These are phyloP conservation scores for Lactifluus rugatus DNA, from an alignment of 768 basidiomycete species.

Conservation along the genomic window DNA sequence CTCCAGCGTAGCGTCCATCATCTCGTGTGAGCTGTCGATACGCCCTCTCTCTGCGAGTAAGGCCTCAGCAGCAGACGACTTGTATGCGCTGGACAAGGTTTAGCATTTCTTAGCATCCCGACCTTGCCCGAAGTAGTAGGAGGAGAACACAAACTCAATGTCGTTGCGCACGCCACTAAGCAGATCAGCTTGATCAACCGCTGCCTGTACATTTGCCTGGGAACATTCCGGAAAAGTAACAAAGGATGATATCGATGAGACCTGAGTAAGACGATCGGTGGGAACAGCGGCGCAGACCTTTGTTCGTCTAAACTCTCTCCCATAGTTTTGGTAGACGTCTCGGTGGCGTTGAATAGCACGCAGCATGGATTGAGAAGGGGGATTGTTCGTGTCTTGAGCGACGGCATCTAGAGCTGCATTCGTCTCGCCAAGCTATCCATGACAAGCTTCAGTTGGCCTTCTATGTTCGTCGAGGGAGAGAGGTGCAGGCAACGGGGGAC, in stretches of 20 bases:
- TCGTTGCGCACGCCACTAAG: constrained; percentile 89
- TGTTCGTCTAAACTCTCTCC: constrained; percentile 75
- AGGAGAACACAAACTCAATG: constrained; percentile 60
- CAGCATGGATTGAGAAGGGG: constrained; percentile 74
- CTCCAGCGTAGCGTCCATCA: constrained; percentile 90
- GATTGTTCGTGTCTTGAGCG: constrained; percentile 54
- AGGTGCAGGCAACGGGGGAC: constrained; percentile 12
- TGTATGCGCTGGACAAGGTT: constrained; percentile 59
- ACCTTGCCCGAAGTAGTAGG: background rate
- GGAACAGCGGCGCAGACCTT: constrained; percentile 41
- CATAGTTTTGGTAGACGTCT: constrained; percentile 83
- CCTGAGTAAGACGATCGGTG: background rate
- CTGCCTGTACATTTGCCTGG: constrained; percentile 73
- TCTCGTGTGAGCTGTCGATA: constrained; percentile 88
- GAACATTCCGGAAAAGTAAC: background rate
- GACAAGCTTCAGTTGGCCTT: constrained; percentile 15
- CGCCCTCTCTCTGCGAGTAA: constrained; percentile 78
- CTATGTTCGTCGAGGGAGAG: background rate
- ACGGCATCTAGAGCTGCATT: constrained; percentile 69
- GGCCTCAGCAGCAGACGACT: constrained; percentile 79
- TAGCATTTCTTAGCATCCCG: background rate
- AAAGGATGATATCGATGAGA: background rate
- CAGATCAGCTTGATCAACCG: constrained; percentile 79
- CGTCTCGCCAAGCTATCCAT: constrained; percentile 67
- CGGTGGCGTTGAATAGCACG: constrained; percentile 85